These are phyloP conservation scores for Brassica incana DNA, from an alignment of 345 rosid genomes.

Conservation along the genomic window DNA sequence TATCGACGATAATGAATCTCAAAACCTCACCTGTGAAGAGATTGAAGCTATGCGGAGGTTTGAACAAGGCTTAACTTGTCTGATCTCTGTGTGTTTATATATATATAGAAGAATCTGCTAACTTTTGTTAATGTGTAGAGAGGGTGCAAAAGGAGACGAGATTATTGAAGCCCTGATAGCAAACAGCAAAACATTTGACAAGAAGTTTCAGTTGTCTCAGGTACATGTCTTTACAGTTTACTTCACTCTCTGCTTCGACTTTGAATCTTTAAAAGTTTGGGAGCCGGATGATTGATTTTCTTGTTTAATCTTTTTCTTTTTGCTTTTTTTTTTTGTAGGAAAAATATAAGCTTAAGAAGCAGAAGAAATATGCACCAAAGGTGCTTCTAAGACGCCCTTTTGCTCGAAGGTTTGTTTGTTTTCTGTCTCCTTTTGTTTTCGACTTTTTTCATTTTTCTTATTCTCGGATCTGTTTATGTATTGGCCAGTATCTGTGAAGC, in stretches of 20 bases:
- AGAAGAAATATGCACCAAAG: constrained; percentile 93
- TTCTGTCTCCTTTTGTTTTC: not conserved
- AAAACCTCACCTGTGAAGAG: constrained; percentile 70
- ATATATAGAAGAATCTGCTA: not conserved
- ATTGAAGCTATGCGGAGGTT: constrained; percentile 83
- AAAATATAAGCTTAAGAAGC: constrained; percentile 81
- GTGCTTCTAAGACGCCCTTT: constrained; percentile 79
- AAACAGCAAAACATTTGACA: constrained; percentile 84
- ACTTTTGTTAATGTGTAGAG: constrained; percentile 47
- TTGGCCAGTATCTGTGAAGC: constrained; percentile 87
- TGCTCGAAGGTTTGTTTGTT: constrained; percentile 55
- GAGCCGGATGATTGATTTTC: not conserved
- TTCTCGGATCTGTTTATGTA: constrained; percentile 20
- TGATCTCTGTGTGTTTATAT: not conserved
- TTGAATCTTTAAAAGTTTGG: not conserved
- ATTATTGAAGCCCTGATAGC: constrained; percentile 91
- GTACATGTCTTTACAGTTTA: constrained; percentile 35
- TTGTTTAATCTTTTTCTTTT: not conserved
- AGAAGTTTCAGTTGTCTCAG: constrained; percentile 82
- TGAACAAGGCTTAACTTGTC: not conserved
- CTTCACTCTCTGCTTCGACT: constrained; percentile 19
- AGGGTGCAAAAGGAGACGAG: constrained; percentile 83
- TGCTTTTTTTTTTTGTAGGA: constrained; percentile 49
- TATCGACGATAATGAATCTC: constrained; percentile 83
- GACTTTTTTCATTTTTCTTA: constrained; percentile 4